Evolutionary conservation across 768 basidiomycete species (phyloP), one percentile per base, ranked within the genome.

Genomic region (Mycena floridula): DNA sequence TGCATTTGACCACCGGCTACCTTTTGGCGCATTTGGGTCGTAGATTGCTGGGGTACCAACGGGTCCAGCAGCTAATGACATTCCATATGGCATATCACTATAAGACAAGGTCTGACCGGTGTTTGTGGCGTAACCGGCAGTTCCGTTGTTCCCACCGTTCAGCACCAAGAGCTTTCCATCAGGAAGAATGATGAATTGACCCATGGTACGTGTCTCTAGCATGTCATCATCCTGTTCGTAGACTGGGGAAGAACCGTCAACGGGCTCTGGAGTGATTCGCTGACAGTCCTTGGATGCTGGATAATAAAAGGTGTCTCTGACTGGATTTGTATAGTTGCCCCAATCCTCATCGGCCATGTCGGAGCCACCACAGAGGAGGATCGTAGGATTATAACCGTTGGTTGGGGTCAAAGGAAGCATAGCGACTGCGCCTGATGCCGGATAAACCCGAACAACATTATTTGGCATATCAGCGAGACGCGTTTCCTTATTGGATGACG

Each of bases 361-460:
- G 8, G 79, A 77, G 22, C 95, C 95, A 41, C 94, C 94, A 51
- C 94, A 98, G 65, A 97, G 94, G 35, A 98, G 55, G 37, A 96
- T 59, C 0, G 90, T 89, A 0, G 85, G 89, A 0, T 73, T 79
- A 60, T 89, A 98, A 58, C 89, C 85, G 67, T 95, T 96, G 21
- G 73, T 84, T 4, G 88, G 85, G 2, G 89, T 94, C 15, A 98
- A 73, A 6, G 94, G 94, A 0, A 98, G 74, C 85, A 98, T 90
- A 28, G 86, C 86, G 2, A 76, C 76, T 0, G 85, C 94, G 25
- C 89, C 91, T 7, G 91, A 91, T 0, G 86, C 94, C 8, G 92
- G 92, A 57, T 94, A 94, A 4, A 90, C 86, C 24, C 91, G 84
- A 18, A 77, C 79, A 37, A 94, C 80, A 36, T 72, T 66, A 23